Evolutionary conservation across 345 rosid genomes (phyloP).

Genomic region (Linum tenue): DNA sequence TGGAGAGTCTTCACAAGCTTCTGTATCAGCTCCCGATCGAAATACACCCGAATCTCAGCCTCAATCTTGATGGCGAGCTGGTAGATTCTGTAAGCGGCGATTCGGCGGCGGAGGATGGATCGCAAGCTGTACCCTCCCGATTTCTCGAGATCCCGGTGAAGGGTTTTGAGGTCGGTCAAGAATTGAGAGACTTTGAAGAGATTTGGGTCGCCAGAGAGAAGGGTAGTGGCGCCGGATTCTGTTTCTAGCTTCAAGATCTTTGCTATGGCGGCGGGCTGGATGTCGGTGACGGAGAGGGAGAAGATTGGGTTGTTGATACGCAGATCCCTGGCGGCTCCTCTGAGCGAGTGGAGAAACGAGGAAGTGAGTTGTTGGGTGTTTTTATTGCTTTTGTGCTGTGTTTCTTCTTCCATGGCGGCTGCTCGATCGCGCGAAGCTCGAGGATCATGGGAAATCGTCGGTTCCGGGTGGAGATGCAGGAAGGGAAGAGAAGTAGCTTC

Average conservation of each 20-base stretch:
- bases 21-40: conserved; percentile 26
- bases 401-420: conserved; percentile 4
- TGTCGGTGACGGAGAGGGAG: conserved; percentile 12
- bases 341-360: conserved; percentile 8
- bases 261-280: conserved; percentile 16
- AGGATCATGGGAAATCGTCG: background rate
- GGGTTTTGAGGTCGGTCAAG: conserved; percentile 28
- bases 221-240: background rate
- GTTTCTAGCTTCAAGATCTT: conserved; percentile 21
- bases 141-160: conserved; percentile 23
- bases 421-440: conserved; percentile 17
- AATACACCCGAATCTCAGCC: conserved; percentile 22
- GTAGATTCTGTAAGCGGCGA: conserved; percentile 33
- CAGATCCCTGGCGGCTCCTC: conserved; percentile 30
- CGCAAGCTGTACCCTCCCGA: conserved; percentile 20
- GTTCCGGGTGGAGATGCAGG: background rate
- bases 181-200: conserved; percentile 27
- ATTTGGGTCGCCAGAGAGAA: conserved; percentile 17
- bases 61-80: conserved; percentile 26
- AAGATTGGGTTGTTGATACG: conserved; percentile 27
- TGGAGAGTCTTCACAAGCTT: conserved; percentile 23
- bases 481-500: background rate
- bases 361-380: conserved; percentile 3
- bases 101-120: conserved; percentile 30
- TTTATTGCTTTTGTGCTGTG: background rate